Evolutionary conservation across 1,284 basidiomycete genomes (phyloP), one percentile per base, ranked within the genome.

Genomic region (Pisolithus thermaeus): DNA sequence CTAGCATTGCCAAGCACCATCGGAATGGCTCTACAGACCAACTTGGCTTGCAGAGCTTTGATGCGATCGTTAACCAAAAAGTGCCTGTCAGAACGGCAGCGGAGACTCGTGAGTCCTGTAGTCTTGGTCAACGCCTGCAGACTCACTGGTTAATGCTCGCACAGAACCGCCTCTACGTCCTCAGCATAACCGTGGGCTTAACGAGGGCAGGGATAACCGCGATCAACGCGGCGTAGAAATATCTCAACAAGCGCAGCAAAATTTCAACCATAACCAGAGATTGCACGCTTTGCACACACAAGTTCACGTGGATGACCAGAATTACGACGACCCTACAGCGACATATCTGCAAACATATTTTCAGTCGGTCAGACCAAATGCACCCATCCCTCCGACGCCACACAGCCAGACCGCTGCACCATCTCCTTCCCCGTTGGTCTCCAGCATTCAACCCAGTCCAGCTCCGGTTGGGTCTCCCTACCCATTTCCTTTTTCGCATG

Each of bases 301-400:
- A n/a, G 39, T 66, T 4, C 51, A 49, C 16, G 53, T 43, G 1
- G 62, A 54, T 58, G 67, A 60, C 60, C 66, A 68, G 0, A 59
- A 71, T 50, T 66, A 69, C 42, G 81, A 84, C 39, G 81, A 85
- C 58, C 70, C 80, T 2, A 71, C 78, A 0, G 74, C 77, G 0
- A 71, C 76, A 18, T 84, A 83, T 63, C 68, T 84, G 39, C 80
- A 82, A 49, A 64, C 76, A 0, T 85, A 81, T 59, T 68, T 80
- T 20, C 73, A 75, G 25, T 76, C 80, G 2, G 70, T 73, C 6
- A 78, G 86, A 0, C 84, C 86, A 0, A 78, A 80, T 51, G 86
- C 84, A 0, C 87, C 86, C 6, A 77, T 89, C 43, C 86, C 87
- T 0, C 85, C 85, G 0, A 89, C 86, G 0, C 87, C 86, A 4